phyloP scores from a whole-genome alignment of 768 basidiomycete genomes.

The Mycena maculata region DNA sequence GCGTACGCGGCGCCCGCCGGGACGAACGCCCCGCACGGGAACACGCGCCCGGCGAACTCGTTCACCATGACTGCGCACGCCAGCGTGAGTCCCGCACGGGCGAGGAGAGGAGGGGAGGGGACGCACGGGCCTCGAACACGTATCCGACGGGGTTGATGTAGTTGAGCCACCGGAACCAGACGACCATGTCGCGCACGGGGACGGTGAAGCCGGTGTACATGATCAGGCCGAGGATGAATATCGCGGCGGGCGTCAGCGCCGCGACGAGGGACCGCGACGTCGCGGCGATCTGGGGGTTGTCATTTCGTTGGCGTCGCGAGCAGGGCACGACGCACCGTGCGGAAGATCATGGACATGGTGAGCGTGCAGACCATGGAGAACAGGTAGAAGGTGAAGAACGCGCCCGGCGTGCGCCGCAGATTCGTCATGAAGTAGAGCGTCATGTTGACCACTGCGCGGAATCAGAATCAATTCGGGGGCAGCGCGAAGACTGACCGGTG shows the following conservation, averaged over 20 bases:
- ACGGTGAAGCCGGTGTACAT: conserved; percentile 58
- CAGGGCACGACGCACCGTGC: too few relatives aligned
- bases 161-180: conserved; percentile 45
- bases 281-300: conserved; percentile 37
- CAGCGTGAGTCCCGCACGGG: neutral
- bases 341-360: conserved; percentile 51
- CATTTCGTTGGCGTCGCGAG: too few relatives aligned
- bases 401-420: conserved; percentile 48
- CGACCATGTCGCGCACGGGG: conserved; percentile 44
- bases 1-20: conserved; percentile 50
- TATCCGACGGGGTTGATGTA: conserved; percentile 59
- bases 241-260: conserved; percentile 41
- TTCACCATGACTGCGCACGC: conserved; percentile 52
- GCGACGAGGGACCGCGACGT: conserved; percentile 50
- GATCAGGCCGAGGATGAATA: conserved; percentile 51
- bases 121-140: conserved; percentile 51
- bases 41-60: conserved; percentile 57
- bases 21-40: conserved; percentile 47
- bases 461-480: neutral
- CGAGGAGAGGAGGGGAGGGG: neutral
- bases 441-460: conserved; percentile 47
- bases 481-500: conserved; percentile 15
- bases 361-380: conserved; percentile 43
- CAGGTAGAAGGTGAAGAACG: conserved; percentile 55
- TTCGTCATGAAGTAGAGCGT: conserved; percentile 58